These are phyloP conservation scores for Colletotrichum camelliae DNA, from an alignment of 2,329 filamentous ascomycete species.

Conservation along the genomic window DNA sequence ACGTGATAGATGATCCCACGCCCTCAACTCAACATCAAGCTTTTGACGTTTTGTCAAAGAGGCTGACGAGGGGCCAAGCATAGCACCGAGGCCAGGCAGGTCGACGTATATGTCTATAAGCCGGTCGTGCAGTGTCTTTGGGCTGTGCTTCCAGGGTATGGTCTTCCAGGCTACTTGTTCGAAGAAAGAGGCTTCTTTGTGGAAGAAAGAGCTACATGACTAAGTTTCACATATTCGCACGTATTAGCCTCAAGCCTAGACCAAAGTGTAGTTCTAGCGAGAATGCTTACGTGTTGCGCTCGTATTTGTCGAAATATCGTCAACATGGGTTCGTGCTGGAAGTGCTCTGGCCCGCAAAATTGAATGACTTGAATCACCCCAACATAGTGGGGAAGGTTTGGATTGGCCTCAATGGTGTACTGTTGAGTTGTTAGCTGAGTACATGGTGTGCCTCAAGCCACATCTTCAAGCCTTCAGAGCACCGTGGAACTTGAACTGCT, in stretches of 20 bases:
- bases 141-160: neutral
- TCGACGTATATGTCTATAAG: neutral
- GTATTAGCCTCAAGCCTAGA: neutral
- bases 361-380: neutral
- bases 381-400: neutral
- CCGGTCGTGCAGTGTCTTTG: neutral
- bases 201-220: neutral
- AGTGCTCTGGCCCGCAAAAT: constrained; percentile 2
- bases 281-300: neutral
- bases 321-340: constrained; percentile 8
- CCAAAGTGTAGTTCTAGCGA: no score
- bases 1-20: neutral
- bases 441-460: fast-evolving
- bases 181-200: neutral
- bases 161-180: neutral
- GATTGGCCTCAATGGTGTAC: neutral
- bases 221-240: neutral
- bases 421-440: neutral
- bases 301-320: neutral
- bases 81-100: neutral
- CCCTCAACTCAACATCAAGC: neutral
- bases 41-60: neutral
- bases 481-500: no score
- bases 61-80: neutral
- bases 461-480: neutral